Conservation (phyloP, 371 early-diverging fungal species). For the Lichtheimia ramosa region DNA sequence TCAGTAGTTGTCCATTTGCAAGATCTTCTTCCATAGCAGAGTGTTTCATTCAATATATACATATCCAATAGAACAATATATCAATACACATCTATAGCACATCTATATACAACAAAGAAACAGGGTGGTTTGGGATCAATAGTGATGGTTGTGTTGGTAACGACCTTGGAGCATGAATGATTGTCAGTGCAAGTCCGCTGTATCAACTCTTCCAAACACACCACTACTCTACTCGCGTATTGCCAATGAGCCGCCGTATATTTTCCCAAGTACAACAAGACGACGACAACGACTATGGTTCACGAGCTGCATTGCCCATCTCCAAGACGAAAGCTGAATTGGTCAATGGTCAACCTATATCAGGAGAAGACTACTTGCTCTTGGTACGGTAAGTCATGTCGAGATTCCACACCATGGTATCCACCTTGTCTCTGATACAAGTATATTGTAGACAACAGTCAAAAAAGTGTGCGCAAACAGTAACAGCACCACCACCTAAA, state of each 20-base stretch:
- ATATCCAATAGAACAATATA: too few relatives aligned
- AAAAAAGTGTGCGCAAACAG: constrained; percentile 24
- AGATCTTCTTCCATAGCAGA: too few relatives aligned
- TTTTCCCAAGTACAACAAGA: constrained; percentile 22
- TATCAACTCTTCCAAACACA: too few relatives aligned
- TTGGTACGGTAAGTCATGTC: constrained; percentile 36
- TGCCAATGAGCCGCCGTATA: constrained; percentile 17
- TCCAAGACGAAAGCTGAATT: constrained; percentile 26
- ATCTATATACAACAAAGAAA: too few relatives aligned
- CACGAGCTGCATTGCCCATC: constrained; percentile 28
- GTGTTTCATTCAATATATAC: too few relatives aligned
- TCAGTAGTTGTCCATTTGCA: background rate
- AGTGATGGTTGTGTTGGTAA: too few relatives aligned
- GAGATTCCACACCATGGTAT: background rate
- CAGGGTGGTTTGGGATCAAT: too few relatives aligned
- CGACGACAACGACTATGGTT: constrained; percentile 12
- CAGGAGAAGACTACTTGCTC: constrained; percentile 50
- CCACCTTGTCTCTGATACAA: background rate
- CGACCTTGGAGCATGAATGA: too few relatives aligned
- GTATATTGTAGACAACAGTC: constrained; percentile 29
- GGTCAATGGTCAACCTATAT: constrained; percentile 41
- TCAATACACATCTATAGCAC: too few relatives aligned
- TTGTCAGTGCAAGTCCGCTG: too few relatives aligned
- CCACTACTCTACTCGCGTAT: too few relatives aligned
- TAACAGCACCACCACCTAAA: constrained; percentile 25